Evolutionary conservation across 2,329 filamentous ascomycete species (phyloP), one percentile per base, ranked within the genome.

Genomic region (Fusarium penzigii): DNA sequence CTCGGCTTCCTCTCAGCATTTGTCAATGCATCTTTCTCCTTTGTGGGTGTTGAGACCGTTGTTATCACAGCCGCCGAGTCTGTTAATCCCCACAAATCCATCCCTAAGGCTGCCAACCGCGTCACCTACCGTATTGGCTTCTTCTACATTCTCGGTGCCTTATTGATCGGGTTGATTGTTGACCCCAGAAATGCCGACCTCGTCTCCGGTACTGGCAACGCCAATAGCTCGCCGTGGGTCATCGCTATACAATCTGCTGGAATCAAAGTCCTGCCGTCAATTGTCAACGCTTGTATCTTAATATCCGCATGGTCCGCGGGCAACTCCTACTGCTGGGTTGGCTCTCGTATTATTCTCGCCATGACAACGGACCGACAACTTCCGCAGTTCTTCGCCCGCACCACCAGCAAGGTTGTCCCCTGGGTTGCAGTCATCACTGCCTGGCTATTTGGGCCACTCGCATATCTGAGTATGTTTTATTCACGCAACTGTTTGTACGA

Each of bases 321-420:
- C 25, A 85, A 84, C 63, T 80, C 81, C 0, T 83, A 83, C 73
- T 74, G 59, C 29, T 64, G 61, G 59, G 61, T 64, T 1, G 85
- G 86, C 46, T 86, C 83, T 40, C 83, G 88, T 65, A 83, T 90
- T 17, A 75, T 92, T 9, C 85, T 88, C 65, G 85, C 84, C 52
- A 81, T 92, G 66, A 80, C 87, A 0, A 76, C 86, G 9, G 84
- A 81, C 50, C 83, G 84, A 13, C 86, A 89, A 45, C 87, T 88
- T 0, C 88, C 87, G 1, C 69, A 67, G 8, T 69, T 84, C 54
- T 87, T 89, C 71, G 75, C 77, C 34, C 74, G 68, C 6, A 88
- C 86, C 25, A 85, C 78, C 40, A 80, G 79, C 55, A 75, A 76
- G 17, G 87, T 87, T 45, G 83, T 88, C 0, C 86, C 86, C 0